A percentile compares a stretch with the other conserved stretches of the same genome.
phyloP scores from a whole-genome alignment of 768 basidiomycete species.

The Tricholoma flavovirens region DNA sequence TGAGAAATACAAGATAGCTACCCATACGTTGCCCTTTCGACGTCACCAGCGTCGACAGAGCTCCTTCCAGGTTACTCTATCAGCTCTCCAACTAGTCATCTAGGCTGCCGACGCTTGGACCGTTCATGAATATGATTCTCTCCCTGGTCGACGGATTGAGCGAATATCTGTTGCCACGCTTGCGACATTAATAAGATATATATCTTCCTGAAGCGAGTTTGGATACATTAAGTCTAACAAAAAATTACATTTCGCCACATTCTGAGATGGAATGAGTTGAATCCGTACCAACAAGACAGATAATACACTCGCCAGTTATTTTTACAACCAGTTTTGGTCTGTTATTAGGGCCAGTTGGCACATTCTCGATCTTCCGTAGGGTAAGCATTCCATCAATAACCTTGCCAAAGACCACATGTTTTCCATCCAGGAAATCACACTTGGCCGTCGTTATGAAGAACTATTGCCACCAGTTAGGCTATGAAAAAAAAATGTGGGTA shows the following conservation, averaged over 20 bases:
- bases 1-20: too few species aligned
- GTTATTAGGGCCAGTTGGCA: conserved; percentile 87
- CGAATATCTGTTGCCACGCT: too few species aligned
- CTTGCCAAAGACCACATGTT: conserved; percentile 90
- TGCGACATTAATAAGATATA: too few species aligned
- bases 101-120: too few species aligned
- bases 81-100: too few species aligned
- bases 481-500: neutral
- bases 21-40: too few species aligned
- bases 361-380: conserved; percentile 92
- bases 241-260: conserved; percentile 52
- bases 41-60: too few species aligned
- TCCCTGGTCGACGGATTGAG: too few species aligned
- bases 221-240: neutral
- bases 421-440: conserved; percentile 93
- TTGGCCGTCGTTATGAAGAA: conserved; percentile 97
- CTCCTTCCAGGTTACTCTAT: too few species aligned
- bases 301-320: conserved; percentile 56
- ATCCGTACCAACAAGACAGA: neutral
- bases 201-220: neutral
- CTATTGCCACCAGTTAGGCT: conserved; percentile 28
- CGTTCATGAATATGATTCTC: too few species aligned
- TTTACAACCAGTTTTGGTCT: conserved; percentile 85
- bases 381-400: conserved; percentile 94
- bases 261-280: conserved; percentile 21